phyloP scores from a whole-genome alignment of 805 yeast species.

The Candida andamanensis region DNA sequence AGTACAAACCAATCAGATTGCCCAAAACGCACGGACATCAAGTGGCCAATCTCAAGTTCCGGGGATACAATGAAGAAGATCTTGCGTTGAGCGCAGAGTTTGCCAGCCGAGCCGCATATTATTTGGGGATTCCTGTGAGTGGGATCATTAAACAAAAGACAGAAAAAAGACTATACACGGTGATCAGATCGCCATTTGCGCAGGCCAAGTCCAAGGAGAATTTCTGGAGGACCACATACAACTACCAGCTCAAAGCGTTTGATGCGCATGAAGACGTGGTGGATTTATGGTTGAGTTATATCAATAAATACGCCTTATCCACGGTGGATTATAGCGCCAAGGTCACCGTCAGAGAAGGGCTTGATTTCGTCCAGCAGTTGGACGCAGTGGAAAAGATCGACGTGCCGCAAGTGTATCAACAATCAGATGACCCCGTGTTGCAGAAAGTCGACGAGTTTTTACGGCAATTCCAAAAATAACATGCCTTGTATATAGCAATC shows the following conservation, averaged over 20 bases:
- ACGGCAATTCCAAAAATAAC: conserved; percentile 61
- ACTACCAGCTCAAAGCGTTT: conserved; percentile 67
- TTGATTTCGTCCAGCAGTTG: conserved; percentile 23
- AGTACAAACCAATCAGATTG: conserved; percentile 73
- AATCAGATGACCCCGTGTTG: conserved; percentile 46
- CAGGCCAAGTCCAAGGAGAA: conserved; percentile 93
- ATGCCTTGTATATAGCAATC: too few species aligned
- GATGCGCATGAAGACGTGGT: conserved; percentile 83
- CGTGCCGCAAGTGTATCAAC: conserved; percentile 31
- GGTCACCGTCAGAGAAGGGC: conserved; percentile 36
- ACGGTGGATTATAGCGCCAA: conserved; percentile 83
- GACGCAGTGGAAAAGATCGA: conserved; percentile 21
- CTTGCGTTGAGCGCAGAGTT: conserved; percentile 78
- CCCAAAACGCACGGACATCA: conserved; percentile 64
- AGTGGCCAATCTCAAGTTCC: conserved; percentile 71
- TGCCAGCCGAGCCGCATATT: conserved; percentile 84
- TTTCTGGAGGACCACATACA: conserved; percentile 82
- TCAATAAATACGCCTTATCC: conserved; percentile 69
- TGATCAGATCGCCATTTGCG: conserved; percentile 86
- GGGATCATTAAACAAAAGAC: conserved; percentile 67
- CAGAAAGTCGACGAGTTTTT: conserved; percentile 67
- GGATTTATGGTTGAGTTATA: conserved; percentile 73
- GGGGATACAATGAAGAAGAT: conserved; percentile 66
- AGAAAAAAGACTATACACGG: conserved; percentile 86
- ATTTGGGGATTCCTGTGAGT: conserved; percentile 79